phyloP scores from a whole-genome alignment of 1,284 basidiomycete genomes.

The Coniophora puteana region DNA sequence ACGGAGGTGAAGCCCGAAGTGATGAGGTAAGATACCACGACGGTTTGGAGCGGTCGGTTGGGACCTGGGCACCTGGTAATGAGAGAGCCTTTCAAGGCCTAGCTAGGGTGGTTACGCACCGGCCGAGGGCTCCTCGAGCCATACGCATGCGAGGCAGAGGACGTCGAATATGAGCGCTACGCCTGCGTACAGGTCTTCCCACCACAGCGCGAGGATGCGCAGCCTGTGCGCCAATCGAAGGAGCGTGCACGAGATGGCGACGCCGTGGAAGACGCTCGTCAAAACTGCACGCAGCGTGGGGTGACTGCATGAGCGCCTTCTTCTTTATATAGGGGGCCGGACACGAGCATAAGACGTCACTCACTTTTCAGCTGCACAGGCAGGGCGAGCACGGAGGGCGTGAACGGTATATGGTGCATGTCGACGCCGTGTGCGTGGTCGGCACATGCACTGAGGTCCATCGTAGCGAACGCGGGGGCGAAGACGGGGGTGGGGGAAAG shows the following conservation, averaged over 20 bases:
- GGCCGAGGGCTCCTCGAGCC: too few species aligned
- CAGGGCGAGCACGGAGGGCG: too few species aligned
- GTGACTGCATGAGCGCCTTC: too few species aligned
- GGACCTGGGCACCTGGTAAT: conserved; percentile 1
- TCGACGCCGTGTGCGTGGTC: too few species aligned
- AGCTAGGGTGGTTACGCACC: conserved; percentile 12
- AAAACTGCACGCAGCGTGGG: too few species aligned
- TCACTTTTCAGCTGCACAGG: too few species aligned
- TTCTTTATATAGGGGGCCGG: too few species aligned
- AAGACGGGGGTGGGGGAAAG: too few species aligned
- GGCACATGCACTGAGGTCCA: too few species aligned
- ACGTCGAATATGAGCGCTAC: background rate
- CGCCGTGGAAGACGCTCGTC: background rate
- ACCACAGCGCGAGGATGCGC: background rate
- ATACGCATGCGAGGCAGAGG: background rate
- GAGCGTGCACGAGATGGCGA: background rate
- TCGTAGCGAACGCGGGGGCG: too few species aligned
- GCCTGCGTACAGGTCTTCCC: background rate
- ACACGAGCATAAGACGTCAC: too few species aligned
- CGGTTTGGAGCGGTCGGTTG: background rate
- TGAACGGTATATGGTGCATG: too few species aligned
- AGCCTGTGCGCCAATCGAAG: background rate
- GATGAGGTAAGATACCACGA: background rate
- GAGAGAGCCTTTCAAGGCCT: background rate
- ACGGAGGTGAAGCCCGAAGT: conserved; percentile 2